Base-by-base conservation (phyloP, 768 basidiomycete species). In the Punctularia strigosozonata region DNA sequence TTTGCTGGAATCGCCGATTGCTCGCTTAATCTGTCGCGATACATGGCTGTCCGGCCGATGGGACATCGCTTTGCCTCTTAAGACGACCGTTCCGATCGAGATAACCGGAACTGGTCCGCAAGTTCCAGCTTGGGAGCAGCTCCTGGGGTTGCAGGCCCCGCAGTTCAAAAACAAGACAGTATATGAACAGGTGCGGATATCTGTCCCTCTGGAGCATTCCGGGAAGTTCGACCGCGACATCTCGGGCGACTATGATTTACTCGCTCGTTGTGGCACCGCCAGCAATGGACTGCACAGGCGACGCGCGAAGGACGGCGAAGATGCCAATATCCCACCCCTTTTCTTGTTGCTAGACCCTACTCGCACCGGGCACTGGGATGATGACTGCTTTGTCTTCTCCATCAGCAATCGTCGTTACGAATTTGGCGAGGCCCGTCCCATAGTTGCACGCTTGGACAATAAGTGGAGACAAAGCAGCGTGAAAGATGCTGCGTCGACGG, bases 251-350 rank as follows among this genome's bases (percentile, higher is more conserved):
- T 97, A 95, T 52, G 58, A 62, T 19, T 75, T 91, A 35, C 64
- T 91, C 38, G 80, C 85, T 45, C 81, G 80, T 53, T 97, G 92
- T 41, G 90, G 91, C 5, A 88, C 87, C 2, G 88, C 92, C 6
- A 88, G 84, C 52, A 69, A 72, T 19, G 82, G 83, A 17, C 64
- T 97, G 34, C 89, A 94, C 59, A 78, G 74, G 46, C 52, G 65
- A 18, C 36, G 55, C 13, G 56, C 57, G 7, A 39, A 55, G 0
- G 65, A 62, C n/a, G n/a, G n/a, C n/a, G n/a, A n/a, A n/a, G 74
- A 77, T n/a, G 47, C 39, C 2, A 51, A 58, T 5, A 58, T 75
- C 21, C 78, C 81, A 0, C 72, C 80, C 0, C 53, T 95, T 8
- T 89, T 78, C 57, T 63, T 87, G 65, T 70, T 95, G 49, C 73